phyloP scores from a whole-genome alignment of 495 filamentous ascomycete genomes.

The Halenospora varia region DNA sequence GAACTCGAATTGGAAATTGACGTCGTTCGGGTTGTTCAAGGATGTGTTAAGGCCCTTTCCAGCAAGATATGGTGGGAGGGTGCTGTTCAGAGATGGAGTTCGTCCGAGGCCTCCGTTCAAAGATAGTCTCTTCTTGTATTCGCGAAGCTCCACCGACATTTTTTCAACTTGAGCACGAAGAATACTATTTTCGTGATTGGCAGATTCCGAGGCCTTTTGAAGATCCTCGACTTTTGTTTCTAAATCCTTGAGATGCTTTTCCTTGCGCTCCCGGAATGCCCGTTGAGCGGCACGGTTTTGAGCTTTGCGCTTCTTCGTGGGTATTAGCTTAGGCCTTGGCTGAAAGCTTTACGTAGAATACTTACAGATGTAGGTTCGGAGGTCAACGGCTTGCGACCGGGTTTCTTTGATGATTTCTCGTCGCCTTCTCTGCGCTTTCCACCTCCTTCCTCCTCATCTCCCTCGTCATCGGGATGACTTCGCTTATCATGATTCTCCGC shows the following conservation, averaged over 20 bases:
- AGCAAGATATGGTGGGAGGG: conserved; percentile 13
- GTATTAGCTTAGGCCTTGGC: background rate
- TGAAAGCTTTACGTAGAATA: conserved; percentile 12
- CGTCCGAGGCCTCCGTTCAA: conserved; percentile 40
- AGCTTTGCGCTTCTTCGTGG: conserved; percentile 86
- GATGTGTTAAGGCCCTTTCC: conserved; percentile 39
- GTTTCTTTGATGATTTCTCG: conserved; percentile 81
- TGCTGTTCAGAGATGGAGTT: conserved; percentile 33
- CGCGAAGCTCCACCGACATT: conserved; percentile 76
- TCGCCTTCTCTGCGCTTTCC: conserved; percentile 79
- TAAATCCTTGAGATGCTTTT: conserved; percentile 93
- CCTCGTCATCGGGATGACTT: conserved; percentile 64
- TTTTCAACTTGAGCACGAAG: conserved; percentile 84
- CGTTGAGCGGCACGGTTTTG: conserved; percentile 96
- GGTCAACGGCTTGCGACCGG: conserved; percentile 91
- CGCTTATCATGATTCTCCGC: conserved; percentile 82
- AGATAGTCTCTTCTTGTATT: conserved; percentile 84
- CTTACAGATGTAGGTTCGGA: conserved; percentile 94
- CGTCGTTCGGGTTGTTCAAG: conserved; percentile 64
- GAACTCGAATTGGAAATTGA: conserved; percentile 88
- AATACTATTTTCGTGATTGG: conserved; percentile 82
- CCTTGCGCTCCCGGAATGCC: conserved; percentile 96
- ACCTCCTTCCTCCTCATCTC: conserved; percentile 63
- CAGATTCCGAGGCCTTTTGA: conserved; percentile 77
- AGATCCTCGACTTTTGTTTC: conserved; percentile 92